Evolutionary conservation across 192 early-diverging fungal genomes (phyloP), one percentile per base, ranked within the genome.

Genomic region (Thamnidium elegans): DNA sequence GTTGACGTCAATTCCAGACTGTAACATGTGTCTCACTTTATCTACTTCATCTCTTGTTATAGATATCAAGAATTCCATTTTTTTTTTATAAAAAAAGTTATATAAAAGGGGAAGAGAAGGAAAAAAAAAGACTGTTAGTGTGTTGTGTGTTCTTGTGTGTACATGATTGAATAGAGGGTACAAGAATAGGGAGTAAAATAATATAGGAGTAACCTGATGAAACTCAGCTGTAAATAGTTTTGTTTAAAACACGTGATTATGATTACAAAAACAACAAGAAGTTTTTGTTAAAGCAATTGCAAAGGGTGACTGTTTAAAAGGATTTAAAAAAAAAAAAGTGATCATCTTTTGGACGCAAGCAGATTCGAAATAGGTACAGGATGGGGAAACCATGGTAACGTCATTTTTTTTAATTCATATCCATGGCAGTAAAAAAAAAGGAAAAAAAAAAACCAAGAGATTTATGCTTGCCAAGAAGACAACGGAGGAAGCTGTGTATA

Each of bases 1-100:
- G 51, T 81, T 81, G 19, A 78, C 77, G 47, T 81, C 80, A 0
- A 75, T 66, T 19, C 77, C 80, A 3, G 62, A 50, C 32, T 73
- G 64, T 15, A 76, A 63, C n/a, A 81, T 62, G 8, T 72, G 63
- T 34, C 73, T 52, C 17, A 74, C 77, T 48, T 63, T 30, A 3
- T 42, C 70, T 11, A 79, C 46, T 14, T 81, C 70, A 59, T 81
- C 79, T 11, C 69, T 65, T 1, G 77, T 63, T 9, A 79, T 67
- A 15, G 75, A 67, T 19, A 72, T 67, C 39, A 76, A 58, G 45
- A 81, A 58, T 52, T 81, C 76, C 80, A 81, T 78, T 15, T 20
- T 44, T 45, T 55, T 39, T 17, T 3, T 36, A 7, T 32, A 21
- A 42, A 15, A 26, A 14, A 14, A 15, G 21, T 15, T 39, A 36